Evolutionary conservation across 2,329 filamentous ascomycete species (phyloP).

Genomic region (Dothideomycetes sp.): DNA sequence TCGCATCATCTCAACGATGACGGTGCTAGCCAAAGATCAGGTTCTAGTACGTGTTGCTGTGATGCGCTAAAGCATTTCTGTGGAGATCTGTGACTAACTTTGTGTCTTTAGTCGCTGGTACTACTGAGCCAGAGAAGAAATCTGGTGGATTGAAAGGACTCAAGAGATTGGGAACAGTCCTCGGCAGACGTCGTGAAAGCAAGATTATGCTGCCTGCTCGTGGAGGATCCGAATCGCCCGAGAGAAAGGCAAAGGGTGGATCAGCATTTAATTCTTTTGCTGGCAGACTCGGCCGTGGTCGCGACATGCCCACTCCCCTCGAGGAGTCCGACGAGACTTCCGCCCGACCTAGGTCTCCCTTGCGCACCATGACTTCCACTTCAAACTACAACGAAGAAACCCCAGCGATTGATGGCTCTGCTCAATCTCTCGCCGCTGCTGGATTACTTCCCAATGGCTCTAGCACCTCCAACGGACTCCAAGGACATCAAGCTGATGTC

Average conservation of each 20-base stretch:
- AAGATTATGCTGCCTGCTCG: constrained; percentile 27
- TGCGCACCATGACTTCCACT: constrained; percentile 12
- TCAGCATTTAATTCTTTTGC: constrained; percentile 50
- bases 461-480: constrained; percentile 8
- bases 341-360: constrained; percentile 19
- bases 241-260: constrained; percentile 39
- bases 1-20: constrained; percentile 37
- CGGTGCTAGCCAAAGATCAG: constrained; percentile 43
- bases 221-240: constrained; percentile 30
- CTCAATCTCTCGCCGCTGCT: constrained; percentile 6
- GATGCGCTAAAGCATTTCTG: too few species aligned
- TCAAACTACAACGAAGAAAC: constrained; percentile 3
- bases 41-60: constrained; percentile 27
- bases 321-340: constrained; percentile 19
- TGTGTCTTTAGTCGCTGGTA: background rate
- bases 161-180: constrained; percentile 56
- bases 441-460: constrained; percentile 7
- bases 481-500: constrained; percentile 22
- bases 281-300: constrained; percentile 46
- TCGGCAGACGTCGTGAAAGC: constrained; percentile 55
- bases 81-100: constrained; percentile 31
- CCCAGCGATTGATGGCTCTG: constrained; percentile 5
- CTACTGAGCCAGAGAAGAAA: constrained; percentile 20
- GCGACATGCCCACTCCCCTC: constrained; percentile 44
- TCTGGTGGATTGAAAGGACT: constrained; percentile 38